These are phyloP conservation scores for Boletus insuetus DNA, from an alignment of 768 basidiomycete genomes.

Conservation along the genomic window DNA sequence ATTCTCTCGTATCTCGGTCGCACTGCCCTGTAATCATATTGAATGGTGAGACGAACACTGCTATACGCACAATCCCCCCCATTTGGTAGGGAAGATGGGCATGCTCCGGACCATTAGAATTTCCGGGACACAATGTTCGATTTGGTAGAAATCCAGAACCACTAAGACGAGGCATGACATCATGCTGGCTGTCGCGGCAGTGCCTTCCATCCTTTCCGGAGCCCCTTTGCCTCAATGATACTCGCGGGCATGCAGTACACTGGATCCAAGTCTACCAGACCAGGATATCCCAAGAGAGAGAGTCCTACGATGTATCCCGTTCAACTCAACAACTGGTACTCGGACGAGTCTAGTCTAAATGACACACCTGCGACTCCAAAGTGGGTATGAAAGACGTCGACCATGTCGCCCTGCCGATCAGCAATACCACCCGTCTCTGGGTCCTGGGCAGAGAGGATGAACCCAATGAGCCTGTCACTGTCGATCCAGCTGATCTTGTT, in stretches of 20 bases:
- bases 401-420: constrained; percentile 89
- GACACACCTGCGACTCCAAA: constrained; percentile 86
- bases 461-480: constrained; percentile 65
- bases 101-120: background rate
- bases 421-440: constrained; percentile 89
- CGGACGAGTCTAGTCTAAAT: background rate
- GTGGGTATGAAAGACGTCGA: constrained; percentile 94
- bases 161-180: constrained; percentile 7
- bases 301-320: constrained; percentile 48
- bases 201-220: constrained; percentile 50
- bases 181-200: constrained; percentile 26
- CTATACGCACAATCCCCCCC: background rate
- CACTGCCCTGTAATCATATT: constrained; percentile 9
- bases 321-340: background rate
- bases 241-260: constrained; percentile 93
- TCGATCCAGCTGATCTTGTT: constrained; percentile 87
- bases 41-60: constrained; percentile 1
- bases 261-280: constrained; percentile 83
- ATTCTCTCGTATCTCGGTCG: constrained; percentile 9
- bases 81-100: background rate
- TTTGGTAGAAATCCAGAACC: background rate
- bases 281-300: constrained; percentile 84
- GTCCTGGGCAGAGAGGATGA: constrained; percentile 92
- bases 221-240: constrained; percentile 65
- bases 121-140: constrained; percentile 3